Evolutionary conservation across 2,329 filamentous ascomycete genomes (phyloP), one percentile per base, ranked within the genome.

Genomic region (Ascochyta lentis): DNA sequence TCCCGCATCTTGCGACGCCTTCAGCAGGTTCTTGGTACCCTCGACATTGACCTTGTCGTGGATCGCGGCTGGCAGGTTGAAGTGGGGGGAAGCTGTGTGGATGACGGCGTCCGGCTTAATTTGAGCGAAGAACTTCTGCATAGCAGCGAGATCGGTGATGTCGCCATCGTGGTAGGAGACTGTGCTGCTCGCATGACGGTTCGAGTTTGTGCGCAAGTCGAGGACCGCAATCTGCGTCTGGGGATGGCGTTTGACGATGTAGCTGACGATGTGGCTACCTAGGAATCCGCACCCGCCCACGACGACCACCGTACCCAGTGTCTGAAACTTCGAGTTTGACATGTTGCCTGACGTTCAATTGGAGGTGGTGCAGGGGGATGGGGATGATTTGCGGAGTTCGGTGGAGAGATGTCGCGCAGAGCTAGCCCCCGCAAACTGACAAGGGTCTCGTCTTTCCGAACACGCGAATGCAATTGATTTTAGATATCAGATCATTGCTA

Each of bases 271-370:
- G 66, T 82, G 80, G 56, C 77, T 71, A 29, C 81, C 81, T 5
- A 84, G 70, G 59, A 83, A 83, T 22, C 81, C 81, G 54, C 79
- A 80, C 44, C 81, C 81, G 49, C 81, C 81, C 26, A 80, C 76
- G 24, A 83, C 77, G 16, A 81, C 67, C 47, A 81, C 78, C 57
- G 79, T 77, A 41, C 79, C 79, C 33, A 81, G 71, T 3, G 76
- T 75, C 22, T 67, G 62, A 12, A 61, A 61, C 8, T 54, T 49
- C 43, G 60, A 56, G 42, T 44, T 47, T 50, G 65, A 60, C 66
- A 65, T 69, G 42, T 51, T 55, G 38, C 34, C 46, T 52, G 37
- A 26, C 59, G 56, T 56, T 47, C 42, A 33, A 45, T 49, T 56
- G 48, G 34, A 50, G 54, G 45, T 54, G 53, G 46, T 62, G 58